Evolutionary conservation across 148 eudicot genomes (phyloP), one percentile per base, ranked within the genome.

Genomic region (Cornus suecica): DNA sequence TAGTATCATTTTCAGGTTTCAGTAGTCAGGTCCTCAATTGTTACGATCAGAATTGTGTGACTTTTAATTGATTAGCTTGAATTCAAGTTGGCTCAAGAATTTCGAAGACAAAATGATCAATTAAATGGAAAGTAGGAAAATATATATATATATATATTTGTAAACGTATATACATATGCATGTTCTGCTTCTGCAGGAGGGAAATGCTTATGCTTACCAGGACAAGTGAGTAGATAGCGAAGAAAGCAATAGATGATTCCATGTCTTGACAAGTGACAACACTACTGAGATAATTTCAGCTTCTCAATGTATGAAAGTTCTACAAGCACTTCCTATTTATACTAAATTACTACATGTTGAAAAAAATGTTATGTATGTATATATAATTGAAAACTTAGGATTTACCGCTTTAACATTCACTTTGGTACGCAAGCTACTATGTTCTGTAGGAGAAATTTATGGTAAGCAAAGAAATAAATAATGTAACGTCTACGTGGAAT

Each of bases 171-270:
- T 37, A 37, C 0, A 32, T 18, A 16, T 58, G 62, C 8, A 22
- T 58, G 62, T 22, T 58, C 25, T 58, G 4, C 24, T 58, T 58
- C 9, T 20, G 0, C 3, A 52, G 4, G 2, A 52, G 58, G 16
- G 58, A 22, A 52, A 11, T 52, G 22, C 58, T 58, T 58, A 58
- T 58, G 34, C 74, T 66, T 82, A 85, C 85, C 78, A 81, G 20
- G 70, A 82, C 79, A 74, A 81, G 29, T 8, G 78, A 74, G 52
- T 68, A 63, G 73, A 84, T 54, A 69, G 66, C 18, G 79, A 70
- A 65, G 63, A 63, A 76, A 65, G 72, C 65, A 25, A 28, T 66
- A 67, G 63, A 37, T 37, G 64, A 76, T 70, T 69, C 77, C 85
- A 85, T 85, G 68, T 60, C 67, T 22, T 58, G n/a, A 58, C 24